Conservation (phyloP, 495 filamentous ascomycete species). For the Oidiodendron maius region DNA sequence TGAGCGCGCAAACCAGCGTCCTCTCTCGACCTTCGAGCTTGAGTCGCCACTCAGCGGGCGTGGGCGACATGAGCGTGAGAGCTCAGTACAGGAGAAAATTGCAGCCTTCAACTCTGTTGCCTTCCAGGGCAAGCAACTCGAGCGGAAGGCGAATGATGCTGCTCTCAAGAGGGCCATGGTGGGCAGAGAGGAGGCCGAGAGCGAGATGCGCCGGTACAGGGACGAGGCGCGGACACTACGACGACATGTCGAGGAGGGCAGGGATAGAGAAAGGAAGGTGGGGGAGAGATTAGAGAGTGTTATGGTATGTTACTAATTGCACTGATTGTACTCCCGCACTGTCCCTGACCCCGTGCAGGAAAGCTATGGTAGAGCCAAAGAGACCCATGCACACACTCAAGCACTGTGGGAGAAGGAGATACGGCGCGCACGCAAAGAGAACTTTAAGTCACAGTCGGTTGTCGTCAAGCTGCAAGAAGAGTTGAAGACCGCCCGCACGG, state of each 20-base stretch:
- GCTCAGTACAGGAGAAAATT: constrained; percentile 75
- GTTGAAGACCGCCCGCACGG: constrained; percentile 59
- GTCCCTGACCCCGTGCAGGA: constrained; percentile 42
- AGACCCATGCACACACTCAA: constrained; percentile 67
- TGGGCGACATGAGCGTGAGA: constrained; percentile 49
- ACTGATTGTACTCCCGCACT: background rate
- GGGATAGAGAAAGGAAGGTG: constrained; percentile 65
- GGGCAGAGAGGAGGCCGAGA: constrained; percentile 78
- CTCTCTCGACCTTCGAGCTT: constrained; percentile 17
- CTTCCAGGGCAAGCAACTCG: constrained; percentile 54
- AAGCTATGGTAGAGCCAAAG: constrained; percentile 67
- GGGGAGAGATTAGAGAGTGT: constrained; percentile 72
- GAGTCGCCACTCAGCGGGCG: constrained; percentile 7
- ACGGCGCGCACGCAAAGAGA: constrained; percentile 72
- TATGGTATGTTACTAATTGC: constrained; percentile 46
- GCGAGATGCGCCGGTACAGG: constrained; percentile 53
- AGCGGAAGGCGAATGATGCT: constrained; percentile 57
- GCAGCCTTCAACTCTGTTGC: constrained; percentile 72
- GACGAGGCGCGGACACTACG: constrained; percentile 50
- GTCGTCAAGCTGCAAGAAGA: constrained; percentile 80
- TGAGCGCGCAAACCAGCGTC: constrained; percentile 69
- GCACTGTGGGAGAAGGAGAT: constrained; percentile 81
- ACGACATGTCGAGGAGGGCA: constrained; percentile 60
- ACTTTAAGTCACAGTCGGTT: constrained; percentile 72
- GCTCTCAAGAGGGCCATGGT: constrained; percentile 75